phyloP scores from a whole-genome alignment of 805 yeast genomes.

The Candida xiaguanensis region DNA sequence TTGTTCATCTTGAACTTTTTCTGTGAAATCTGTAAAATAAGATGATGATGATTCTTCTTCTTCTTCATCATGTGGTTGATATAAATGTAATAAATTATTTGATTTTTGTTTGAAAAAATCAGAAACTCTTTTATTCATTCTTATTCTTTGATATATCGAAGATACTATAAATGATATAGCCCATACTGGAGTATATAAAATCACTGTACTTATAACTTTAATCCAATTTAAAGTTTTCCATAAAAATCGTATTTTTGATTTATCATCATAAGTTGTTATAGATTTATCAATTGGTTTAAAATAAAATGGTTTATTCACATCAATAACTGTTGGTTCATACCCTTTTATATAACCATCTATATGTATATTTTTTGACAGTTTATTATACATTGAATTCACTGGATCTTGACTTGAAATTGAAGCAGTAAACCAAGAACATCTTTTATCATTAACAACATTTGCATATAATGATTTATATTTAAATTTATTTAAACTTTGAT shows the following conservation, averaged over 20 bases:
- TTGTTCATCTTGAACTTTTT: constrained; percentile 53
- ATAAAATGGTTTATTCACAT: constrained; percentile 42
- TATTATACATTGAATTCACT: constrained; percentile 46
- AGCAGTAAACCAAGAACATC: constrained; percentile 82
- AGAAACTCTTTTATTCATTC: constrained; percentile 24
- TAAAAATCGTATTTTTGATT: constrained; percentile 4
- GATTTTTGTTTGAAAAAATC: constrained; percentile 25
- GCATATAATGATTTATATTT: constrained; percentile 59
- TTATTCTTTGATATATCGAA: constrained; percentile 35
- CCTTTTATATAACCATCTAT: constrained; percentile 41
- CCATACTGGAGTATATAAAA: constrained; percentile 63
- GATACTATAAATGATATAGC: constrained; percentile 50
- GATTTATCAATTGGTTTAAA: constrained; percentile 8
- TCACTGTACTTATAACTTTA: constrained; percentile 39
- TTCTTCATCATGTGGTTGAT: constrained; percentile 14
- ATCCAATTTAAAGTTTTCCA: constrained; percentile 45
- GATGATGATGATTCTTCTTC: constrained; percentile 2
- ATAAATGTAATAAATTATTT: constrained; percentile 24
- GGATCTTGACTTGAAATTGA: constrained; percentile 65
- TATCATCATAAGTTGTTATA: neutral
- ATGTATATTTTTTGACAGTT: constrained; percentile 21
- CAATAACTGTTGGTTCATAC: constrained; percentile 57
- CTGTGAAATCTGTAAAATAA: constrained; percentile 11
- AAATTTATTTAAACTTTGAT: constrained; percentile 52
- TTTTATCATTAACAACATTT: constrained; percentile 73